Evolutionary conservation across 352 stramenopile species (phyloP), one percentile per base, ranked within the genome.

Genomic region (Thraustotheca clavata): DNA sequence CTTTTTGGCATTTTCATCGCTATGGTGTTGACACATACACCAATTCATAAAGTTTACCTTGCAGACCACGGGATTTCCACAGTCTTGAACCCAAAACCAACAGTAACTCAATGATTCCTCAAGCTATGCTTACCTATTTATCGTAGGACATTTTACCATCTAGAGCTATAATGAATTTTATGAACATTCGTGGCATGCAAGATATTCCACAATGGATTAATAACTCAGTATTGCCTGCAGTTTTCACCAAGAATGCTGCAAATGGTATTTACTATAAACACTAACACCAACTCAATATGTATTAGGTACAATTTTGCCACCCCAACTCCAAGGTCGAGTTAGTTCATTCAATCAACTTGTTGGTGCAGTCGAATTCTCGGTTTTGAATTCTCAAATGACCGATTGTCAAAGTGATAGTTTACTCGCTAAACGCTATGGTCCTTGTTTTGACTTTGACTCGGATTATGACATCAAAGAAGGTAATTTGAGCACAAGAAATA

Each of bases 21-120:
- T 9, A 52, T 52, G 43, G n/a, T 52, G 12, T 18, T 52, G 43
- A 52, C 43, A 24, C 43, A 52, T 31, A 52, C 43, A 18, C 43
- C 43, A 31, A 52, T 52, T 31, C 43, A 52, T 14, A 24, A 18
- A 18, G 43, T 52, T 11, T 52, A 52, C 43, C 18, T 52, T 24
- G 43, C 43, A 14, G n/a, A 52, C 43, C 43, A 52, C 43, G 43
- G 43, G 16, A 31, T 52, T 31, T 9, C 43, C 1, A 52, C 7
- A 31, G 34, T 31, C 7, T 31, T 52, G 24, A 52, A 52, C 43
- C 43, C 43, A 24, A 52, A 52, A 31, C 24, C 14, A 6, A 33
- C 43, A 31, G 43, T 52, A 24, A 2, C 24, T 14, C 11, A 52
- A 14, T 52, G n/a, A 1, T 52, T 3, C n/a, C n/a, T 52, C 9